A percentile compares a stretch with the other conserved stretches of the same genome.
These are phyloP conservation scores for Viola odorata DNA, from an alignment of 345 rosid genomes.

Conservation along the genomic window DNA sequence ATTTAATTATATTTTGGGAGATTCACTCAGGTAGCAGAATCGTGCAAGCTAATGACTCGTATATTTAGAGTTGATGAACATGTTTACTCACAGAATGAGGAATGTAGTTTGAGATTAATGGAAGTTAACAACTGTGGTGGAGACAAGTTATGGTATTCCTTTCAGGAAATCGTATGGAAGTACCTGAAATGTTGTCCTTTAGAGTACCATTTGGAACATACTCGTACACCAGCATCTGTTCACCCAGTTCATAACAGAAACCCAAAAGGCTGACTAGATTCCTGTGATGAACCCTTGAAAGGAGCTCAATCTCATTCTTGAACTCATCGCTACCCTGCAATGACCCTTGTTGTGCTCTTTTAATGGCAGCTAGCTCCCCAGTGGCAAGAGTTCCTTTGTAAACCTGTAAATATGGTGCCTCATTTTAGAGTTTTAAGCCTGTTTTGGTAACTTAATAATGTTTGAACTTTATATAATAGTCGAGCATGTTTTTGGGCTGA, in stretches of 20 bases:
- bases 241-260: slow-evolving; percentile 64
- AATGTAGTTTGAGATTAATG: background rate
- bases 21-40: background rate
- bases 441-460: no score
- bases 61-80: background rate
- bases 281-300: slow-evolving; percentile 83
- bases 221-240: slow-evolving; percentile 75
- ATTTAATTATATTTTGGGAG: background rate
- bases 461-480: background rate
- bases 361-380: slow-evolving; percentile 59
- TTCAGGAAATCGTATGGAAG: background rate
- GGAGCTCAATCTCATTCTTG: slow-evolving; percentile 85
- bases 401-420: slow-evolving; percentile 38
- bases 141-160: background rate
- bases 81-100: background rate
- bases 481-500: no score
- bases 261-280: slow-evolving; percentile 68
- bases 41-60: background rate
- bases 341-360: slow-evolving; percentile 80
- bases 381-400: slow-evolving; percentile 58
- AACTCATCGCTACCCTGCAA: slow-evolving; percentile 77
- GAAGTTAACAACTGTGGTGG: background rate
- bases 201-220: slow-evolving; percentile 62
- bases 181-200: slow-evolving; percentile 68
- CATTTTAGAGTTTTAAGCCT: background rate